Base-by-base conservation (phyloP, 2,329 filamentous ascomycete species). In the Ambrosiella xylebori region DNA sequence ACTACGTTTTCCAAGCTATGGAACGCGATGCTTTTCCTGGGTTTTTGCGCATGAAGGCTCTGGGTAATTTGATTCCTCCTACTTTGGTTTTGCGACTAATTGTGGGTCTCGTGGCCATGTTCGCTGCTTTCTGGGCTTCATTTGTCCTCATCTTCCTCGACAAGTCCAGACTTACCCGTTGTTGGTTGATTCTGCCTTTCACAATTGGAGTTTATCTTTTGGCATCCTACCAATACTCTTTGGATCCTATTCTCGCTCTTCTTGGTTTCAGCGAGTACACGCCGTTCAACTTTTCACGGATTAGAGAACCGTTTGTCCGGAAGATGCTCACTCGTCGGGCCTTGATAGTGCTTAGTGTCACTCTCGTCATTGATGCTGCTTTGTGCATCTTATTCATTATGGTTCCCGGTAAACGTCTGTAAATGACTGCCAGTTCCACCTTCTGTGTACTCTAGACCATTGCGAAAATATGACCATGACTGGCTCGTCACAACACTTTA, bases 1-100 rank as follows among this genome's bases (percentile, higher is more conserved):
- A 98, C 73, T 98, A 97, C 68, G 93, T 97, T 62, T 98, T 97
- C 70, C 94, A 98, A 71, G 94, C 94, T 39, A 98, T 98, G 93
- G 94, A 98, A 72, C 82, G 94, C 58, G 93, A 98, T 72, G 93
- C 94, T n/a, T 98, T 95, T 68, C 93, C 94, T 0, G 91, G 91
- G 0, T 98, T 98, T 71, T 76, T 98, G 60, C 81, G 91, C 67
- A 88, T 88, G 72, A 97, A 97, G 73, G 93, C 93, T 2, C 76
- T 98, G 27, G 94, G 94, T 61, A 98, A 98, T 66, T 78, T 98
- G 12, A 91, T 98, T 36, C 93, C 91, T 2, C 82, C 91, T 13
- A 95, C 88, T 52, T 84, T 95, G 64, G 81, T 97, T 67, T 77
- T 94, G 64, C 80, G 93, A 57, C 74, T 97, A 56, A 88, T 95